Evolutionary conservation across 257 asterid genomes (phyloP).

Genomic region (Rauvolfia tetraphylla): DNA sequence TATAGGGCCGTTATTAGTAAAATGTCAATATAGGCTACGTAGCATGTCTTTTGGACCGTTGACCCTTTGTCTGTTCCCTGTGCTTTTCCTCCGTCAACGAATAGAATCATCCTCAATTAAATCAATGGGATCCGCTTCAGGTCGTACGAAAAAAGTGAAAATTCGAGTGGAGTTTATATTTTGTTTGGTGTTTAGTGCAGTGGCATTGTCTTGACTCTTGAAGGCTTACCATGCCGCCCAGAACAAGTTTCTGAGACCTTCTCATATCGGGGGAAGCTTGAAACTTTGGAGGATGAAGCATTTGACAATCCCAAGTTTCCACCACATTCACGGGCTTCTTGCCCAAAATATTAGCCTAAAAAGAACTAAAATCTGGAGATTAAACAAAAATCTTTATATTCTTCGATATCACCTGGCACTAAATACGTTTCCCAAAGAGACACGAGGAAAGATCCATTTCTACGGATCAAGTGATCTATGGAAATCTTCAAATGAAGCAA

Average conservation of each 20-base stretch:
- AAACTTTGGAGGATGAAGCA: neutral
- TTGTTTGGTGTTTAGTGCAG: neutral
- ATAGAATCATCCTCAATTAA: neutral
- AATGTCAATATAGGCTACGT: neutral
- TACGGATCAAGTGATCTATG: neutral
- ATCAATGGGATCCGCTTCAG: neutral
- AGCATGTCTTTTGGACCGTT: neutral
- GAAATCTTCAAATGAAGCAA: conserved; percentile 9
- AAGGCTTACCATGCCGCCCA: neutral
- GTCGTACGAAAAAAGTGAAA: neutral
- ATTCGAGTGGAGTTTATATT: neutral
- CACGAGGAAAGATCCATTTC: neutral
- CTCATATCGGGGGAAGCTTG: neutral
- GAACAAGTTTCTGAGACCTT: neutral
- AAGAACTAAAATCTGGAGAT: neutral
- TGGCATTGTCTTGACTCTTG: neutral
- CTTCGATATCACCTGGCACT: neutral
- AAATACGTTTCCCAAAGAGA: conserved; percentile 1
- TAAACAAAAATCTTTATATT: neutral
- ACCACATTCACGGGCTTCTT: neutral
- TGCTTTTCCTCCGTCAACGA: neutral
- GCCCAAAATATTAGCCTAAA: neutral
- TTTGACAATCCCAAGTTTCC: neutral
- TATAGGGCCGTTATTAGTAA: neutral
- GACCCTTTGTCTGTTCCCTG: too few relatives aligned